Evolutionary conservation across 345 rosid species (phyloP), one percentile per base, ranked within the genome.

Genomic region (Ceriops zippeliana): DNA sequence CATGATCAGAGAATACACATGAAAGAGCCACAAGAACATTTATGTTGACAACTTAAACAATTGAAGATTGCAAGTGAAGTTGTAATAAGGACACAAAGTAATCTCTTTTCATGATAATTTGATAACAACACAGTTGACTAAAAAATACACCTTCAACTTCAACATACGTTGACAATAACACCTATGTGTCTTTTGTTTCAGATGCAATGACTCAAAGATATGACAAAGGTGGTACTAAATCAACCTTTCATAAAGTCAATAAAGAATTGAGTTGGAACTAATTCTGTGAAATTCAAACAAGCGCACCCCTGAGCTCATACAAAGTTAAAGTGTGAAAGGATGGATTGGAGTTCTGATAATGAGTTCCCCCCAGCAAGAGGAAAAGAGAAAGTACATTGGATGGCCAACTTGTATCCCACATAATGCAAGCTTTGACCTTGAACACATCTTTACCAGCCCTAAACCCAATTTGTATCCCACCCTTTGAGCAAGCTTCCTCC

Each of bases 71-170:
- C 49, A 42, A 13, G 49, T 3, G 19, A 42, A 42, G 49, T 42
- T 42, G 17, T 42, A 15, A 64, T 0, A 19, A 64, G 3, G 38
- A 19, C 16, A 35, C 26, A 47, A 16, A 15, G 31, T 16, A 7
- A 8, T 16, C 22, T 16, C 7, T 5, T 9, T 42, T 46, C 6
- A 32, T 32, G 35, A 32, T 32, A 32, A 5, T 46, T 53, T 46
- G 67, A 46, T 54, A 13, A 56, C 16, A 24, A 31, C 31, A 35
- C 2, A 21, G 24, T 5, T 34, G 7, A 35, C 35, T 26, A 9
- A 38, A 16, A 37, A 67, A 31, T 34, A 17, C 24, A 67, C 70
- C 54, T 58, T 68, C 17, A 64, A 68, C 22, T 37, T 9, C 37
- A 7, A 9, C 5, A 52, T 66, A 21, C 53, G 38, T 5, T 5